Evolutionary conservation across 805 yeast species (phyloP), one percentile per base, ranked within the genome.

Genomic region (Teunomyces lycoperdinae): DNA sequence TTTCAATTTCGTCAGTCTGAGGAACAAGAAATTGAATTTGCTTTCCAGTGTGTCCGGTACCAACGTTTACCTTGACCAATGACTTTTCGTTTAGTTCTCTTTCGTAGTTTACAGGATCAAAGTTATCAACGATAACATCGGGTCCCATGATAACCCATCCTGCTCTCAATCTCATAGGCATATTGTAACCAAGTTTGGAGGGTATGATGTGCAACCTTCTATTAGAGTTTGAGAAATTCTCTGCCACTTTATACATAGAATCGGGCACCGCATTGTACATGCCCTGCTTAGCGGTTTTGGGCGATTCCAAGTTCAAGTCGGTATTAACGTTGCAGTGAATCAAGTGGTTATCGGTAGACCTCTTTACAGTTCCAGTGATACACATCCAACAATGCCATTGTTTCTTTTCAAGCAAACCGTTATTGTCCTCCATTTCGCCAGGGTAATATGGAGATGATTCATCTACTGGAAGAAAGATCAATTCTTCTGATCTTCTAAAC

Each of bases 351-450:
- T 91, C 97, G 0, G 84, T 81, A 2, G 95, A 81, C 58, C 97
- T 77, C 60, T 96, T 76, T 6, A 91, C 92, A 0, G 97, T 91
- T 2, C 97, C 97, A 2, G 96, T 91, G 45, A 91, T 87, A 57
- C 97, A 92, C 97, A 91, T 90, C 87, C 96, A 87, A 59, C 97
- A 91, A 67, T 92, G 97, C 96, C 97, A 91, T 67, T 87, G 94
- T 65, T 87, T 83, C 49, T 84, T 81, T 50, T 81, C 83, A 47
- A 87, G 74, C 24, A 87, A 61, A 28, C 54, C 56, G 16, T 58
- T 57, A 26, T 56, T 55, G 27, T 76, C 76, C 34, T 79, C 78
- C 2, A 75, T 74, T 20, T 38, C 30, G 26, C 41, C 41, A 0
- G 94, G 94, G 52, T 80, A 83, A 58, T 80, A 82, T 1, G 82